Conservation (phyloP, 768 basidiomycete species). For the Serendipita sp. region DNA sequence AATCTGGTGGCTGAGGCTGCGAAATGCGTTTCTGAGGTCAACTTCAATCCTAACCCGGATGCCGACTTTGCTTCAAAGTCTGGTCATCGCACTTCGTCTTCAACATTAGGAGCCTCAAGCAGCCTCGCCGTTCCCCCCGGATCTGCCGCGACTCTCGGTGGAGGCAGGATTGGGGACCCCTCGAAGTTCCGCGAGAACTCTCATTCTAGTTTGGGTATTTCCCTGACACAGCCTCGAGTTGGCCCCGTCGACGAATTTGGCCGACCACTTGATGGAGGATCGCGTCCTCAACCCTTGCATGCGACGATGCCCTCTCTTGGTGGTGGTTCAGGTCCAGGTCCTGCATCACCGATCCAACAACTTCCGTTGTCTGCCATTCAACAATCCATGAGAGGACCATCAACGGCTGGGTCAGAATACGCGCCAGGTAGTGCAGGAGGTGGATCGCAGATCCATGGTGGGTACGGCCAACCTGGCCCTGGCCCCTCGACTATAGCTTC, state of each 20-base stretch:
- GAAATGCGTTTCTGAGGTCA: slow-evolving; percentile 18
- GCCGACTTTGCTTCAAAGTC: background rate
- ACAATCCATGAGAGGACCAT: background rate
- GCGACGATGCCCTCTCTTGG: background rate
- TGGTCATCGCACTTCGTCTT: background rate
- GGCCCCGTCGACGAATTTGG: background rate
- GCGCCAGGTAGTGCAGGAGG: too few species aligned
- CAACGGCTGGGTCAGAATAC: background rate
- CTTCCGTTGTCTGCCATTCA: background rate
- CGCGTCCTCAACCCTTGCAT: too few species aligned
- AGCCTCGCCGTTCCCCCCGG: too few species aligned
- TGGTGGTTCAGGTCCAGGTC: background rate
- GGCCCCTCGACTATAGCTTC: background rate
- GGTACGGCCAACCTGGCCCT: too few species aligned
- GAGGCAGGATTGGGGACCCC: too few species aligned
- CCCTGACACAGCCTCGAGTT: too few species aligned
- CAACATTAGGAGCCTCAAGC: too few species aligned
- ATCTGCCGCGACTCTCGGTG: too few species aligned
- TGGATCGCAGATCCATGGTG: too few species aligned
- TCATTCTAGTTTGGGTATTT: background rate
- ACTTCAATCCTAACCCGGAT: slow-evolving; percentile 8
- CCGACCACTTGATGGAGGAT: background rate
- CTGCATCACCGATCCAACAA: background rate
- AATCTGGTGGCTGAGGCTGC: slow-evolving; percentile 44
- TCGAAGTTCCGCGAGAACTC: too few species aligned